Percentiles rank a stretch among this genome's conserved stretches.
phyloP scores from a whole-genome alignment of 2,329 filamentous ascomycete genomes.

The Didymella sp. region DNA sequence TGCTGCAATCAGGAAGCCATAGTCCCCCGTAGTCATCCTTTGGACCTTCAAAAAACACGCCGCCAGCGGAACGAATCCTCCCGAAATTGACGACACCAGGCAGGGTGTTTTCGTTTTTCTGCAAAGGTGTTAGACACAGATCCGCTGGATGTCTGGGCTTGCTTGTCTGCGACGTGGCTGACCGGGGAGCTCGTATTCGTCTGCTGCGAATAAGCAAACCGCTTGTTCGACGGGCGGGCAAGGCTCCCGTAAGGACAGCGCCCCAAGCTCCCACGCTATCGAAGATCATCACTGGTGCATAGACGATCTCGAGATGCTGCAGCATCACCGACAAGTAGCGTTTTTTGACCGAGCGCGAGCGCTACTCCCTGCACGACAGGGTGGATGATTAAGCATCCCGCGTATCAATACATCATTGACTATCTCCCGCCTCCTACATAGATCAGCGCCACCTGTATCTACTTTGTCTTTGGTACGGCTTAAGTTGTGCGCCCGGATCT shows the following conservation, averaged over 20 bases:
- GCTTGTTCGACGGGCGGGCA: constrained; percentile 9
- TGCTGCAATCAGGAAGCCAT: background rate
- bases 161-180: constrained; percentile 6
- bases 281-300: constrained; percentile 13
- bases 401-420: constrained; percentile 7
- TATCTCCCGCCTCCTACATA: constrained; percentile 7
- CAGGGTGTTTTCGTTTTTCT: background rate
- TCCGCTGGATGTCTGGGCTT: constrained; percentile 2
- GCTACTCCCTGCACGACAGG: background rate
- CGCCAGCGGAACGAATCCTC: background rate
- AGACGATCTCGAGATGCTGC: constrained; percentile 6
- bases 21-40: background rate
- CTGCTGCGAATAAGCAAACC: constrained; percentile 11
- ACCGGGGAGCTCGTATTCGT: constrained; percentile 1
- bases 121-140: background rate
- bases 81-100: background rate
- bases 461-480: constrained; percentile 1
- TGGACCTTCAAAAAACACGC: background rate
- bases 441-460: constrained; percentile 4
- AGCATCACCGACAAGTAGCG: constrained; percentile 2
- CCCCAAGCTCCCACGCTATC: constrained; percentile 12
- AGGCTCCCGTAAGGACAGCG: constrained; percentile 3
- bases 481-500: constrained; percentile 27
- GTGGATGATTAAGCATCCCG: constrained; percentile 6
- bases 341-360: constrained; percentile 1